These are phyloP conservation scores for Umbilicaria muhlenbergii DNA, from an alignment of 495 filamentous ascomycete genomes.

Conservation along the genomic window DNA sequence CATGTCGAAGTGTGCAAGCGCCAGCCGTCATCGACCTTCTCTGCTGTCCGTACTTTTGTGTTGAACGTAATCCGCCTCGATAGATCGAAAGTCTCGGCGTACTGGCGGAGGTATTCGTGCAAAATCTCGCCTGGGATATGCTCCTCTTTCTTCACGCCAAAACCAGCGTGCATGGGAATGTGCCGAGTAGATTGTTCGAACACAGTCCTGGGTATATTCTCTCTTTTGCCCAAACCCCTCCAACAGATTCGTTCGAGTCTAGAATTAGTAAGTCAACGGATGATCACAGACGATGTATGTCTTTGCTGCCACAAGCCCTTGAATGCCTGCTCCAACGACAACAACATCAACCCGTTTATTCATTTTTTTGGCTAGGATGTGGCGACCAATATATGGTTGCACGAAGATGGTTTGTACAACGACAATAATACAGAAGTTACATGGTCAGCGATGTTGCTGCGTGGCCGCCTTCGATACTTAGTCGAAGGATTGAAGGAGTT, in stretches of 20 bases:
- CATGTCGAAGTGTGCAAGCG: slow-evolving; percentile 17
- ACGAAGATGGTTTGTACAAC: too few species aligned
- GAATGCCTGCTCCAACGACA: slow-evolving; percentile 26
- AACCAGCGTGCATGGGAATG: slow-evolving; percentile 48
- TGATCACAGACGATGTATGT: slow-evolving; percentile 41
- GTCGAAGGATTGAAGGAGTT: too few species aligned
- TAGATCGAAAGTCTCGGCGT: slow-evolving; percentile 43
- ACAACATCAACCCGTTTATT: too few species aligned
- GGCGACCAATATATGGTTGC: too few species aligned
- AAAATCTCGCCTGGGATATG: slow-evolving; percentile 55
- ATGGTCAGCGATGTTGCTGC: too few species aligned
- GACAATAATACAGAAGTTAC: too few species aligned
- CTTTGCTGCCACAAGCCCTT: slow-evolving; percentile 42
- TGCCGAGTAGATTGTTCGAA: slow-evolving; percentile 47
- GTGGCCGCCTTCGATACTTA: too few species aligned
- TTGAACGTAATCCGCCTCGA: slow-evolving; percentile 33
- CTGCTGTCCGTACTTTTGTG: slow-evolving; percentile 34
- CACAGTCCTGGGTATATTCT: slow-evolving; percentile 52
- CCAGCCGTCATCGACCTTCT: slow-evolving; percentile 30
- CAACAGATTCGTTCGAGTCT: slow-evolving; percentile 40
- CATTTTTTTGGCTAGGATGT: too few species aligned
- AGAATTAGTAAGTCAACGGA: slow-evolving; percentile 31
- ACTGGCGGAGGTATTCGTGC: slow-evolving; percentile 49
- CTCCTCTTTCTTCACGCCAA: slow-evolving; percentile 41
- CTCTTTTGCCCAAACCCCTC: slow-evolving; percentile 54